Evolutionary conservation across 192 early-diverging fungal species (phyloP).

Genomic region (Coemansia sp.): DNA sequence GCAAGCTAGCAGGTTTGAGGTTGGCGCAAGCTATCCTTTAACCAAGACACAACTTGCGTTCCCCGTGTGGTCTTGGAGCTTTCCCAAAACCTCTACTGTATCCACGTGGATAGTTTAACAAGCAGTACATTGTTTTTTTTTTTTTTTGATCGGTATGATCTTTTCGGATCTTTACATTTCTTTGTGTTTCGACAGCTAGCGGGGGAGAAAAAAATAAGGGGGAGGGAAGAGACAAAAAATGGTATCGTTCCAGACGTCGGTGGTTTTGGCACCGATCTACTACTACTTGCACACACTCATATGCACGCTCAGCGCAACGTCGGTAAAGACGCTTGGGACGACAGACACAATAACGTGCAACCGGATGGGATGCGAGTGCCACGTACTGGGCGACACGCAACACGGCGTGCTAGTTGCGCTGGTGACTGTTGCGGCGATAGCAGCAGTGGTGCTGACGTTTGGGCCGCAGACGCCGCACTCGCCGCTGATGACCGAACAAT

Average conservation of each 20-base stretch:
- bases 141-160: too few relatives aligned
- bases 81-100: too few relatives aligned
- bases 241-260: not conserved
- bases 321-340: conserved; percentile 18
- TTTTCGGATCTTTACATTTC: too few relatives aligned
- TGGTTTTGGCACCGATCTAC: conserved; percentile 2
- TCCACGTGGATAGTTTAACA: too few relatives aligned
- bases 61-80: too few relatives aligned
- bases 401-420: conserved; percentile 33
- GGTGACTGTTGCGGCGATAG: conserved; percentile 28
- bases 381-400: conserved; percentile 46
- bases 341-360: conserved; percentile 42
- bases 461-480: conserved; percentile 47
- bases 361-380: conserved; percentile 56
- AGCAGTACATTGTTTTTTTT: too few relatives aligned
- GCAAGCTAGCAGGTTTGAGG: too few relatives aligned
- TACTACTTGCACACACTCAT: conserved; percentile 49
- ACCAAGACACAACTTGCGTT: too few relatives aligned
- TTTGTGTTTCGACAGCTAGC: not conserved
- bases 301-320: conserved; percentile 52
- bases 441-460: conserved; percentile 42
- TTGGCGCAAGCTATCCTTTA: too few relatives aligned
- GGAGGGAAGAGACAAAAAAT: not conserved
- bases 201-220: not conserved
- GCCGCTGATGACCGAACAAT: conserved; percentile 46